phyloP scores from a whole-genome alignment of 169 alveolate species.

The Cryptosporidium sp. region DNA sequence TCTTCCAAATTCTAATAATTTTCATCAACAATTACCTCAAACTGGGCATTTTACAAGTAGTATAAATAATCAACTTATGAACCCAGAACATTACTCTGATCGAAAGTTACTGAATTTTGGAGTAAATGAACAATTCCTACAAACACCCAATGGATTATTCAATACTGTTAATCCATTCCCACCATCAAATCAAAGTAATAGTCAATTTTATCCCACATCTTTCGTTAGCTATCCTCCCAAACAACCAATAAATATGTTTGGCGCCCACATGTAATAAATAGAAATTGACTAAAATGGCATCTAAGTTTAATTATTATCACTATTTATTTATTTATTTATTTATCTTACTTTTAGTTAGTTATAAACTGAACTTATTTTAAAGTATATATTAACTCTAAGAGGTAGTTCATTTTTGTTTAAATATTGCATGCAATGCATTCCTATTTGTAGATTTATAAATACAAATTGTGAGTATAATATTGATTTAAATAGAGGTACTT shows the following conservation, averaged over 20 bases:
- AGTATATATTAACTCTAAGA: background rate
- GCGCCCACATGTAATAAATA: constrained; percentile 3
- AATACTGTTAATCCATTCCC: background rate
- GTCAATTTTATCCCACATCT: constrained; percentile 16
- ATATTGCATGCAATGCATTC: background rate
- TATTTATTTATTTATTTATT: too few relatives aligned
- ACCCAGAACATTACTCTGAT: background rate
- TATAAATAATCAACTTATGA: background rate
- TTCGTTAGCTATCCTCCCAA: constrained; percentile 44
- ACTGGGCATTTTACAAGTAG: background rate
- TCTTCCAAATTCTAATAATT: constrained; percentile 38
- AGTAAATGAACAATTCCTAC: background rate
- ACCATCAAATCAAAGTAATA: background rate
- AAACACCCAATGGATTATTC: background rate
- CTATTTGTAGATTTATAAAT: too few relatives aligned
- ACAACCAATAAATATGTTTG: background rate
- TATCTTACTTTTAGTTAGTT: background rate
- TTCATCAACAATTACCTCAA: background rate
- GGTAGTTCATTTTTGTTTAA: too few relatives aligned
- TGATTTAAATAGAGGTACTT: too few relatives aligned
- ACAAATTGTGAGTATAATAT: too few relatives aligned
- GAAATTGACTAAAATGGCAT: background rate
- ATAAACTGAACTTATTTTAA: background rate
- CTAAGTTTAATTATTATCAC: background rate
- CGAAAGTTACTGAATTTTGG: background rate